Conservation (phyloP, 129 eudicot species). For the Escallonia herrerae region DNA sequence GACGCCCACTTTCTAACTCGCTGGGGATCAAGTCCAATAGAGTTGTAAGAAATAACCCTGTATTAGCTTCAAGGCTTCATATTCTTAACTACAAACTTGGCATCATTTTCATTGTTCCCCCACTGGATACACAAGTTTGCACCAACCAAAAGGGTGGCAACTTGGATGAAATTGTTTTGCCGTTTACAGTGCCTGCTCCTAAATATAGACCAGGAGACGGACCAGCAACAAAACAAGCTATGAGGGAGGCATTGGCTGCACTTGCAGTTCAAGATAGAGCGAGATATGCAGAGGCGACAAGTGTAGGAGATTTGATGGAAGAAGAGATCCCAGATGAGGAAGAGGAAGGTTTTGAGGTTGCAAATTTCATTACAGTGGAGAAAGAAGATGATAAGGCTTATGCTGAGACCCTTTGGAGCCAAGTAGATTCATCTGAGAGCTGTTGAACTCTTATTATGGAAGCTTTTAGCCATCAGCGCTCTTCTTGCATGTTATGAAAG, state of each 20-base stretch:
- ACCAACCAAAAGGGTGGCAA: conserved; percentile 6
- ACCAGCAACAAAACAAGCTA: conserved; percentile 78
- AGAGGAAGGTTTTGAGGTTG: conserved; percentile 42
- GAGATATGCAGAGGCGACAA: conserved; percentile 12
- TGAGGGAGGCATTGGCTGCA: conserved; percentile 58
- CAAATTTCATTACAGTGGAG: conserved; percentile 36
- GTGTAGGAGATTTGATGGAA: conserved; percentile 22
- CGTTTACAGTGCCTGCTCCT: conserved; percentile 87
- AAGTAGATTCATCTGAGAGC: conserved; percentile 46
- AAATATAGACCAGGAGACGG: conserved; percentile 52
- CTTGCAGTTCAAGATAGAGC: conserved; percentile 30
- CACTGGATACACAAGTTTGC: conserved; percentile 18
- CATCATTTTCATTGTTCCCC: conserved; percentile 59
- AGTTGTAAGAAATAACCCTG: conserved; percentile 25
- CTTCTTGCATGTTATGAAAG: too few relatives aligned
- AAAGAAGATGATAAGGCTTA: conserved; percentile 80
- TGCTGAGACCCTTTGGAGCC: conserved; percentile 79
- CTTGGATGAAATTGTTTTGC: conserved; percentile 66
- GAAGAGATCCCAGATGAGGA: conserved; percentile 61
- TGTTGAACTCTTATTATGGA: conserved; percentile 7
- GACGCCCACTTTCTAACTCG: conserved; percentile 50
- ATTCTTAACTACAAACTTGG: conserved; percentile 87
- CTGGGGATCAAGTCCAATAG: conserved; percentile 11
- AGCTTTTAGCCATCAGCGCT: too few relatives aligned
- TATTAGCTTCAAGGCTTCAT: conserved; percentile 64